These are phyloP conservation scores for Monosporozyma yasuniensis DNA, from an alignment of 805 yeast species.

Conservation along the genomic window DNA sequence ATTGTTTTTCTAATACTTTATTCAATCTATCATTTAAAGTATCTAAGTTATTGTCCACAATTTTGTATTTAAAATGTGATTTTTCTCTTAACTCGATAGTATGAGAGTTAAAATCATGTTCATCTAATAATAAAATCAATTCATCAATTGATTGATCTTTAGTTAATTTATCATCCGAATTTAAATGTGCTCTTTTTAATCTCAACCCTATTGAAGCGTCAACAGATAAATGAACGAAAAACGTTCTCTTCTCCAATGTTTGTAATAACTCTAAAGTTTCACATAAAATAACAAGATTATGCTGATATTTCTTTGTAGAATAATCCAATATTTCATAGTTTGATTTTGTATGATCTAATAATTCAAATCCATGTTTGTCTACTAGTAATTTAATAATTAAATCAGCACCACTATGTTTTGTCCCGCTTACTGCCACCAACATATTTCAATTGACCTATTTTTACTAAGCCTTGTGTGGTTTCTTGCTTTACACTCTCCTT, in stretches of 20 bases:
- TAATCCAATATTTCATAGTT: slow-evolving; percentile 42
- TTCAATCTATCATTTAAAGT: slow-evolving; percentile 7
- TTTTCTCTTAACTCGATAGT: slow-evolving; percentile 17
- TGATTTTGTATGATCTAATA: slow-evolving; percentile 7
- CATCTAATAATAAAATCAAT: slow-evolving; percentile 32
- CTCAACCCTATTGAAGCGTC: slow-evolving; percentile 62
- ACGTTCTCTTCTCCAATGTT: slow-evolving; percentile 59
- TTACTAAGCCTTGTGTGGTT: no score
- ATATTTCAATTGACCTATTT: slow-evolving; percentile 9
- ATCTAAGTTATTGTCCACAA: slow-evolving; percentile 4
- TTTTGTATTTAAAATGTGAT: slow-evolving; percentile 19
- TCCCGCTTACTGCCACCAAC: slow-evolving; percentile 26
- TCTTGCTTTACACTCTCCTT: neutral
- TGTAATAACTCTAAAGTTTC: slow-evolving; percentile 36
- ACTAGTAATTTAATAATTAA: slow-evolving; percentile 12
- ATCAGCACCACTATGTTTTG: slow-evolving; percentile 20
- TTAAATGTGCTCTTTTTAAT: slow-evolving; percentile 13
- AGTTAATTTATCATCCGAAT: slow-evolving; percentile 3
- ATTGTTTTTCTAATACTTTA: slow-evolving; percentile 9
- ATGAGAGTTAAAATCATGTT: slow-evolving; percentile 12
- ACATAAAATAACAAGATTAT: slow-evolving; percentile 50
- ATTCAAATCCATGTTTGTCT: slow-evolving; percentile 11
- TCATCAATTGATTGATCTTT: slow-evolving; percentile 21
- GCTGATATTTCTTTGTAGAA: slow-evolving; percentile 60
- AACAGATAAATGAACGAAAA: slow-evolving; percentile 67